A percentile compares a stretch with the other conserved stretches of the same genome.
These are phyloP conservation scores for Ustilago hordei DNA, from an alignment of 1,284 basidiomycete species.

Conservation along the genomic window DNA sequence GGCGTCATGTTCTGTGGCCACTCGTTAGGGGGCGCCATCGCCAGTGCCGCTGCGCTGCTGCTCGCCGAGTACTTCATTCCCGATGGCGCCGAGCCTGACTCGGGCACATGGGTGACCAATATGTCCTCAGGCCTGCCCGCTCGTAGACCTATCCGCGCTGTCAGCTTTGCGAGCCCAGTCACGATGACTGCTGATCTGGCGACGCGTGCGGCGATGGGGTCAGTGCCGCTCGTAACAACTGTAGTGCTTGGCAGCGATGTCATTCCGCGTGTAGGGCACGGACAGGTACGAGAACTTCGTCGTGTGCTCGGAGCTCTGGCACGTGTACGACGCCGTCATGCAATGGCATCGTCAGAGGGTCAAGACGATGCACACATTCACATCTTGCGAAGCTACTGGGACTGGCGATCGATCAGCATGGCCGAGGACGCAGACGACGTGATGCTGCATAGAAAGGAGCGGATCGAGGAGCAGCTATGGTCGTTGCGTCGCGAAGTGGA, in stretches of 20 bases:
- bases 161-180: constrained; percentile 67
- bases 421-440: constrained; percentile 53
- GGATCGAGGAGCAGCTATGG: constrained; percentile 65
- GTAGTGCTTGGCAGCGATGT: constrained; percentile 64
- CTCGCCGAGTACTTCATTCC: constrained; percentile 60
- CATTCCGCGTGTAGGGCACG: constrained; percentile 66
- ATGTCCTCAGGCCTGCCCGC: constrained; percentile 58
- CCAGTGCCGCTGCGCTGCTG: constrained; percentile 64
- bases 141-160: constrained; percentile 60
- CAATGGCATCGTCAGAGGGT: constrained; percentile 38
- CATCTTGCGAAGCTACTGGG: constrained; percentile 63
- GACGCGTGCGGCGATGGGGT: constrained; percentile 52
- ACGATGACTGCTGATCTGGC: constrained; percentile 63
- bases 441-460: constrained; percentile 59
- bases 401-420: constrained; percentile 58
- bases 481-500: constrained; percentile 66
- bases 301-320: constrained; percentile 65
- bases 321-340: constrained; percentile 62
- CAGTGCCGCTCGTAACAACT: constrained; percentile 61
- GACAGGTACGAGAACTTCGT: constrained; percentile 66
- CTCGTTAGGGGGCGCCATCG: constrained; percentile 66
- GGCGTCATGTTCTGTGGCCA: constrained; percentile 67
- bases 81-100: constrained; percentile 38
- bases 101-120: constrained; percentile 61
- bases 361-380: constrained; percentile 57